A percentile compares a stretch with the other conserved stretches of the same genome.
Conservation (phyloP, 768 basidiomycete genomes). For the Phlegmacium glaucopus region DNA sequence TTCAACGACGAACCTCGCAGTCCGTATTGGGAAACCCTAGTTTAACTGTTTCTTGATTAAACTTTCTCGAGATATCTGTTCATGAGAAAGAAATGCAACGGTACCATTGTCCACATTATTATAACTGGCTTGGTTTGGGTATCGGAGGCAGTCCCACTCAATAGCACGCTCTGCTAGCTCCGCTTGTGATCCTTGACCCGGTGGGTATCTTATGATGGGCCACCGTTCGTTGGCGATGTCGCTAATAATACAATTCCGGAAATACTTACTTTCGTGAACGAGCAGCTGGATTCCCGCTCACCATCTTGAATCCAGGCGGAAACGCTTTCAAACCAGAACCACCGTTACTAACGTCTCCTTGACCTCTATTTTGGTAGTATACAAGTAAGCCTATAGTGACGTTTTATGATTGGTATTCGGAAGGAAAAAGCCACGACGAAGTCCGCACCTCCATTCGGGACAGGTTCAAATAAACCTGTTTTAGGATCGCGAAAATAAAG, state of each 20-base stretch:
- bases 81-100: constrained; percentile 3
- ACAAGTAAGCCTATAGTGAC: constrained; percentile 29
- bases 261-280: constrained; percentile 30
- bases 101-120: constrained; percentile 19
- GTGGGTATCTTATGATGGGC: constrained; percentile 19
- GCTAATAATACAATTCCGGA: background rate
- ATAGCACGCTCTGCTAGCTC: constrained; percentile 38
- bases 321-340: constrained; percentile 40
- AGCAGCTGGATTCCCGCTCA: constrained; percentile 36
- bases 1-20: constrained; percentile 30
- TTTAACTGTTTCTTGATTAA: too few relatives aligned
- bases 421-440: background rate
- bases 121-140: constrained; percentile 26
- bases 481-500: constrained; percentile 39
- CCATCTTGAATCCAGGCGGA: constrained; percentile 40
- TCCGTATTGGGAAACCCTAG: constrained; percentile 42
- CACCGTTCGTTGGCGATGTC: background rate
- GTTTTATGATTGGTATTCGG: background rate
- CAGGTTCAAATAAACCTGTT: constrained; percentile 33
- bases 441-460: constrained; percentile 32
- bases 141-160: constrained; percentile 38
- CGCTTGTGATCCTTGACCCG: constrained; percentile 32
- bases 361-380: constrained; percentile 41
- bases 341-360: constrained; percentile 34
- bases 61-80: background rate